Base-by-base conservation (phyloP, 2,329 filamentous ascomycete genomes). In the Botrytis porri region DNA sequence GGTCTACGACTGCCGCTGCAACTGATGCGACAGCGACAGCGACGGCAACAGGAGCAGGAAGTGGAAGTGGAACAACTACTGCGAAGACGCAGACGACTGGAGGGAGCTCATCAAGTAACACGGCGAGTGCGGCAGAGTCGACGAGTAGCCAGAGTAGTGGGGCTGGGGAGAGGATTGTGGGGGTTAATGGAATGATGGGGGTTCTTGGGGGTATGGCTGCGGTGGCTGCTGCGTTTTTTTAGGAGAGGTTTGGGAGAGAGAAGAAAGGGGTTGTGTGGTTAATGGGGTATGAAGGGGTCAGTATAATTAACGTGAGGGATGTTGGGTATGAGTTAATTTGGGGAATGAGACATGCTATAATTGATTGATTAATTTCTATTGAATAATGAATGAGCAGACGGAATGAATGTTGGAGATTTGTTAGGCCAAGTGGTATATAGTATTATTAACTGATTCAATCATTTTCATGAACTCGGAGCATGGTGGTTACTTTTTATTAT, bases 51-150 rank as follows among this genome's bases (percentile, higher is more conserved):
- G 73, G 60, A 12, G 51, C 72, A 1, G 70, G 37, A 20, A 51
- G 60, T 16, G 67, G 61, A 45, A 70, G 45, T 37, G 67, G 62
- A 37, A 73, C 74, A 6, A 70, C 39, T 5, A 51, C 63, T 4
- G 61, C 74, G 4, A 71, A 73, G 2, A 69, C 74, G 18, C 72
- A 74, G 16, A 57, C 72, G 0, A 65, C 74, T 5, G 71, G 59
- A n/a, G 57, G 60, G 10, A 41, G 60, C 41, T 51, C 32, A 4
- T 41, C 32, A 6, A 54, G 37, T 16, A 48, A 62, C 2, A 75
- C 75, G 3, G 71, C 72, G 2, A 75, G 73, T 37, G 77, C 76
- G 4, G 59, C 72, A 3, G 70, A 72, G 10, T 62, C 60, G 54
- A 25, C 39, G 54, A 29, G 39, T 18, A 39, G n/a, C 20, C 41